These are phyloP conservation scores for Lignosus rhinocerotis DNA, from an alignment of 1,284 basidiomycete species.

Conservation along the genomic window DNA sequence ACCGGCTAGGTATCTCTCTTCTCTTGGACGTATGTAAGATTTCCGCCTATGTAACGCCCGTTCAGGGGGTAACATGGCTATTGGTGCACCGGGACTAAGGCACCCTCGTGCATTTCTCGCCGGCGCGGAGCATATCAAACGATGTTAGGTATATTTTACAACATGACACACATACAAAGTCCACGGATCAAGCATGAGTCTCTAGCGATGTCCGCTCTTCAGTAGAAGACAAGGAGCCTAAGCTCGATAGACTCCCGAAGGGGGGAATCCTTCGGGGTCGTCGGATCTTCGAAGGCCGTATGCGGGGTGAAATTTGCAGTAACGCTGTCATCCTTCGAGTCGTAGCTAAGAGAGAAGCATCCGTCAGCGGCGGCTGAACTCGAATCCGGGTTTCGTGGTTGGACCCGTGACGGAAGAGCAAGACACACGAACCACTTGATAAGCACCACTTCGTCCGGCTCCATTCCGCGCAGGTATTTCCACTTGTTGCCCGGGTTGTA, in stretches of 20 bases:
- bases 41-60: neutral
- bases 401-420: no score
- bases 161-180: no score
- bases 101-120: no score
- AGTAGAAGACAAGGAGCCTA: constrained; percentile 61
- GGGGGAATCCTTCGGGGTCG: constrained; percentile 50
- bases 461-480: constrained; percentile 66
- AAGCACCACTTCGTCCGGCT: constrained; percentile 61
- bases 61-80: no score
- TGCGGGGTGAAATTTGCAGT: constrained; percentile 59
- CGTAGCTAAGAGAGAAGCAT: constrained; percentile 40
- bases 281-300: constrained; percentile 57
- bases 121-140: no score
- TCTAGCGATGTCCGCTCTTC: constrained; percentile 27
- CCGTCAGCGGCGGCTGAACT: neutral
- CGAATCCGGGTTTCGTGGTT: neutral
- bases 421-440: constrained; percentile 61
- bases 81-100: no score
- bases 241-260: constrained; percentile 61
- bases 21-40: neutral
- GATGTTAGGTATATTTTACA: no score
- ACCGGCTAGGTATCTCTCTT: neutral
- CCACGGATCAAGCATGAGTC: no score
- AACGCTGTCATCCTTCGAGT: constrained; percentile 51
- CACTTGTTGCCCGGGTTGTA: constrained; percentile 57